These are phyloP conservation scores for Botrytis elliptica DNA, from an alignment of 2,329 filamentous ascomycete genomes.

Conservation along the genomic window DNA sequence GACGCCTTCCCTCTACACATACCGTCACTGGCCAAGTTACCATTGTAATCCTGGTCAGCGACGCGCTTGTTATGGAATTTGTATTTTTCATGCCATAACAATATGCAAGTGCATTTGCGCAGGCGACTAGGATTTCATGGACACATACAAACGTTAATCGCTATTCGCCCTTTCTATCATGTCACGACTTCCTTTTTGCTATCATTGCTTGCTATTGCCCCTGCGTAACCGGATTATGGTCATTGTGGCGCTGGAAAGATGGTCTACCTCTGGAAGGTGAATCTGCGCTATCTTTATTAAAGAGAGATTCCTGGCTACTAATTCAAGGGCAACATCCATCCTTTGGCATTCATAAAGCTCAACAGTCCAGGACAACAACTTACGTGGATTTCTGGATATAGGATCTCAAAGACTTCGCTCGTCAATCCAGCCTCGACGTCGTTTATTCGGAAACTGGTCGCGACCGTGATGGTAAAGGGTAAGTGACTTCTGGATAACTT, in stretches of 20 bases:
- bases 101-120: conserved; percentile 41
- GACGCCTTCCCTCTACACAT: conserved; percentile 37
- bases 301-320: conserved; percentile 34
- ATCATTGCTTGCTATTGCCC: conserved; percentile 32
- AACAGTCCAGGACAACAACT: conserved; percentile 55
- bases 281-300: conserved; percentile 30
- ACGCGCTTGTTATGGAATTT: conserved; percentile 32
- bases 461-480: conserved; percentile 91
- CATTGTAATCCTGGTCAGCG: conserved; percentile 37
- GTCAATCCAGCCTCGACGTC: conserved; percentile 93
- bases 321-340: conserved; percentile 36
- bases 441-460: conserved; percentile 96
- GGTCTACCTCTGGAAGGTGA: conserved; percentile 36
- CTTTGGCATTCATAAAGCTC: conserved; percentile 35
- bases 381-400: conserved; percentile 78
- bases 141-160: conserved; percentile 27
- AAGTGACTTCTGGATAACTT: conserved; percentile 42
- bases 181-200: conserved; percentile 38
- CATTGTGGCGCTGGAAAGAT: conserved; percentile 33
- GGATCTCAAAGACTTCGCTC: conserved; percentile 99
- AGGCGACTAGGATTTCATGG: conserved; percentile 37
- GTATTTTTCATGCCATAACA: conserved; percentile 31
- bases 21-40: conserved; percentile 31
- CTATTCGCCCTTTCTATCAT: conserved; percentile 38
- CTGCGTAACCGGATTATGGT: conserved; percentile 35